Percentiles rank a stretch among this genome's conserved stretches.
These are phyloP conservation scores for Tympanopsis confertula DNA, from an alignment of 2,329 filamentous ascomycete genomes.

Conservation along the genomic window DNA sequence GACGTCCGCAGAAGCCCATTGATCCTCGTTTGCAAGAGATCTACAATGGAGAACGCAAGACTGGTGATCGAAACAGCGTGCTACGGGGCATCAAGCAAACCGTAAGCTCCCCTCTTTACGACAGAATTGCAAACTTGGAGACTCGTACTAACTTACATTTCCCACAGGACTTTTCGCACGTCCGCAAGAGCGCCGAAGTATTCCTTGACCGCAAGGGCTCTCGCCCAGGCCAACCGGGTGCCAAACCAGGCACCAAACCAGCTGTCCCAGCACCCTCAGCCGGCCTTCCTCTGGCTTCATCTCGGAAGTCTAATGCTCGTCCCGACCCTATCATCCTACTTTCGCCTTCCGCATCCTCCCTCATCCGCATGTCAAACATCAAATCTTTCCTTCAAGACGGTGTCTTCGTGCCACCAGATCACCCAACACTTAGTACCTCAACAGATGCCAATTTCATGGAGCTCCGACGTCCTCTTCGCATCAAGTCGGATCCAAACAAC, in stretches of 20 bases:
- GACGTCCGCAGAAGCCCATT: slow-evolving; percentile 51
- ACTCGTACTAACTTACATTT: slow-evolving; percentile 5
- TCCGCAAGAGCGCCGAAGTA: slow-evolving; percentile 71
- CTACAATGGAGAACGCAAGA: slow-evolving; percentile 79
- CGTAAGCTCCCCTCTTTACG: slow-evolving; percentile 35
- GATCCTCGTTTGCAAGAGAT: slow-evolving; percentile 79
- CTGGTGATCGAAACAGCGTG: slow-evolving; percentile 84
- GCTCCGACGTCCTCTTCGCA: slow-evolving; percentile 6
- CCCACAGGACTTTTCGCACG: slow-evolving; percentile 77
- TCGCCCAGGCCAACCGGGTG: background rate
- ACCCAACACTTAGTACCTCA: slow-evolving; percentile 43
- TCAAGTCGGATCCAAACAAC: slow-evolving; percentile 18
- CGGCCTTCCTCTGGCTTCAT: slow-evolving; percentile 23
- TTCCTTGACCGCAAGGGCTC: slow-evolving; percentile 39
- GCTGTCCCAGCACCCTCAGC: slow-evolving; percentile 4
- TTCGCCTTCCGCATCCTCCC: slow-evolving; percentile 86
- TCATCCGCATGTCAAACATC: slow-evolving; percentile 90
- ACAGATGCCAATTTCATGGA: slow-evolving; percentile 38
- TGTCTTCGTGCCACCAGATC: slow-evolving; percentile 66
- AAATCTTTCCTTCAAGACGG: slow-evolving; percentile 85
- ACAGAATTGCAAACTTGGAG: slow-evolving; percentile 2
- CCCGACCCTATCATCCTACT: slow-evolving; percentile 88
- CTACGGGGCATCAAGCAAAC: slow-evolving; percentile 80
- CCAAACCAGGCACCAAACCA: slow-evolving; percentile 1
- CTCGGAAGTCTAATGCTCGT: slow-evolving; percentile 19